These are phyloP conservation scores for Delonix regia DNA, from an alignment of 306 rosid genomes.

Conservation along the genomic window DNA sequence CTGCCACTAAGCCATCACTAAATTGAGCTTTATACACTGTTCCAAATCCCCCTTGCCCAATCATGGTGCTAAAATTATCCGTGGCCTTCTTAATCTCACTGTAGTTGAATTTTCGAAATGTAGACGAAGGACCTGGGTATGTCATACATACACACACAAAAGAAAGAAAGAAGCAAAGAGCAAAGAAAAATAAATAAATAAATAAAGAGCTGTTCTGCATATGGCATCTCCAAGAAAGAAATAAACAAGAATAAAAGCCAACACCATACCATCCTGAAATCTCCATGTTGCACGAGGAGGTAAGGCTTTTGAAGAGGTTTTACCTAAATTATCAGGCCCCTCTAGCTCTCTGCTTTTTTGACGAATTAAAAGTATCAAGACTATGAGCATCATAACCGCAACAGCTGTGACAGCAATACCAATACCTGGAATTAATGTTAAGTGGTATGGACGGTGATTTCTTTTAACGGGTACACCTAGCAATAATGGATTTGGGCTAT, in stretches of 20 bases:
- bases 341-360: slow-evolving; percentile 80
- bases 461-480: slow-evolving; percentile 50
- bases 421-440: slow-evolving; percentile 74
- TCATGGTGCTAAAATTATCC: slow-evolving; percentile 65
- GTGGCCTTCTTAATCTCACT: slow-evolving; percentile 96
- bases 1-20: slow-evolving; percentile 73
- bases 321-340: slow-evolving; percentile 56
- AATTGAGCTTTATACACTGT: slow-evolving; percentile 88
- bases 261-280: slow-evolving; percentile 79
- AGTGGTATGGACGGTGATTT: slow-evolving; percentile 69
- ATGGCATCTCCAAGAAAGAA: slow-evolving; percentile 30
- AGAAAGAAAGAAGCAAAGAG: slow-evolving; percentile 26
- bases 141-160: background rate
- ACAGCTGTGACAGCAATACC: slow-evolving; percentile 78
- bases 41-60: slow-evolving; percentile 98
- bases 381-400: slow-evolving; percentile 68
- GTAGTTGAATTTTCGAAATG: slow-evolving; percentile 80
- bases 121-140: slow-evolving; percentile 73
- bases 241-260: slow-evolving; percentile 8
- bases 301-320: slow-evolving; percentile 58
- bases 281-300: slow-evolving; percentile 61
- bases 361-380: slow-evolving; percentile 82
- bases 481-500: slow-evolving; percentile 65
- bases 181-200: background rate
- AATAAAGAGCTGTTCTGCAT: slow-evolving; percentile 10